phyloP scores from a whole-genome alignment of 148 eudicot genomes.

The Vaccinium darrowii region DNA sequence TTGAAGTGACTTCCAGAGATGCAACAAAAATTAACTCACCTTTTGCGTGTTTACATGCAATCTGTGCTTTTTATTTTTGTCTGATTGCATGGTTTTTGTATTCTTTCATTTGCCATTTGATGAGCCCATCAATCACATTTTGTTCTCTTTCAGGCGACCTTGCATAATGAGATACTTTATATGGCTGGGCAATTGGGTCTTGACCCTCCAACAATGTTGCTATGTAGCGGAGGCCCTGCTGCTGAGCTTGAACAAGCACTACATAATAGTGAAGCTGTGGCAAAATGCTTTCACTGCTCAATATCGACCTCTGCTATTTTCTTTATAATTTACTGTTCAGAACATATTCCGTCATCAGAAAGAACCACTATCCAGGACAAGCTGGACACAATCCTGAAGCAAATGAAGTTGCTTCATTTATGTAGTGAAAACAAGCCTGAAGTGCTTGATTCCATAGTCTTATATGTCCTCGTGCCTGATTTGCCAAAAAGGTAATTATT shows the following conservation, averaged over 20 bases:
- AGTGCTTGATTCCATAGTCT: slow-evolving; percentile 48
- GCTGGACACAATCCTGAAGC: slow-evolving; percentile 45
- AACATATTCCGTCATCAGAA: slow-evolving; percentile 31
- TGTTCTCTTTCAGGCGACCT: slow-evolving; percentile 63
- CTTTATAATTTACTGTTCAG: slow-evolving; percentile 67
- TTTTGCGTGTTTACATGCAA: not conserved
- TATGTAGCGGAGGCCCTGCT: slow-evolving; percentile 58
- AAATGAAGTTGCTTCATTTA: slow-evolving; percentile 36
- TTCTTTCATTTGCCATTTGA: not conserved
- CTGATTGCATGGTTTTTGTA: not conserved
- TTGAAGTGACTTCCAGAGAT: slow-evolving; percentile 4
- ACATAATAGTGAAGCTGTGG: slow-evolving; percentile 80
- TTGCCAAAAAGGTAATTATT: slow-evolving; percentile 75
- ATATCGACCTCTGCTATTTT: slow-evolving; percentile 61
- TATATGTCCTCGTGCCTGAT: slow-evolving; percentile 82
- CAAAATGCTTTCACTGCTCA: slow-evolving; percentile 65
- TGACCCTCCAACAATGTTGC: slow-evolving; percentile 89
- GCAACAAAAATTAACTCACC: not conserved
- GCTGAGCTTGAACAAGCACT: slow-evolving; percentile 79
- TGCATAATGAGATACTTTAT: slow-evolving; percentile 68
- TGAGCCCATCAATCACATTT: not conserved
- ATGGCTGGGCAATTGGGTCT: slow-evolving; percentile 99
- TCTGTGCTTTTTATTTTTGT: not conserved
- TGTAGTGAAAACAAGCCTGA: slow-evolving; percentile 28
- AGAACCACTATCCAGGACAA: slow-evolving; percentile 46